Evolutionary conservation across 1,284 basidiomycete genomes (phyloP), one percentile per base, ranked within the genome.

Genomic region (Mycosarcoma mackinlayi): DNA sequence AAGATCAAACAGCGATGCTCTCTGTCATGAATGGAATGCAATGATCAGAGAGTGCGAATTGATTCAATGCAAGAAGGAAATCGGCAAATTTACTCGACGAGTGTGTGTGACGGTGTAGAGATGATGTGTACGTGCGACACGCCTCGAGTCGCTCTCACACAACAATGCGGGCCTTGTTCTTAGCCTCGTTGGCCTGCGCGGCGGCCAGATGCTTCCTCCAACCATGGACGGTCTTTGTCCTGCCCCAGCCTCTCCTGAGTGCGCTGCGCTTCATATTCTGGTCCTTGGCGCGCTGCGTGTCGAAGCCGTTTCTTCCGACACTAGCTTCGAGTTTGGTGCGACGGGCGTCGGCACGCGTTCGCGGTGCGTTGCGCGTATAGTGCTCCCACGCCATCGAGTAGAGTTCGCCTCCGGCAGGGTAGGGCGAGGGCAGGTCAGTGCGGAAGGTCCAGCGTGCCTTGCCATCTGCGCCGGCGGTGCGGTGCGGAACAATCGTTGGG

Each of bases 401-500:
- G 52, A 82, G 70, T 35, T 82, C 80, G 4, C 74, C 75, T 8
- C 61, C 66, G 0, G 79, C 77, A 0, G 78, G 75, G 56, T 80
- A 82, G 1, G 80, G 80, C 2, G 78, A 76, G 14, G 80, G 76
- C 13, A 82, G 66, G 48, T 82, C 80, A 35, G 73, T 72, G 19
- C 69, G 66, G 75, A 69, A 80, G 2, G 53, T 63, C 68, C 68
- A 71, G 10, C 49, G 49, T 1, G 39, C 16, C 21, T 57, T 61
- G 21, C 46, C 46, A 38, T 66, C 52, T 1, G 34, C 18, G 1
- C 24, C 21, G 7, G 16, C 18, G 10, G 45, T 41, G 16, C 52
- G 53, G 60, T 70, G 86, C 45, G 93, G 91, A 24, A 93, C 89
- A 0, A 95, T 93, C 0, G 94, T 97, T 2, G 96, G 96, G 81